Conservation (phyloP, 371 early-diverging fungal genomes). For the Saksenaea oblongispora region DNA sequence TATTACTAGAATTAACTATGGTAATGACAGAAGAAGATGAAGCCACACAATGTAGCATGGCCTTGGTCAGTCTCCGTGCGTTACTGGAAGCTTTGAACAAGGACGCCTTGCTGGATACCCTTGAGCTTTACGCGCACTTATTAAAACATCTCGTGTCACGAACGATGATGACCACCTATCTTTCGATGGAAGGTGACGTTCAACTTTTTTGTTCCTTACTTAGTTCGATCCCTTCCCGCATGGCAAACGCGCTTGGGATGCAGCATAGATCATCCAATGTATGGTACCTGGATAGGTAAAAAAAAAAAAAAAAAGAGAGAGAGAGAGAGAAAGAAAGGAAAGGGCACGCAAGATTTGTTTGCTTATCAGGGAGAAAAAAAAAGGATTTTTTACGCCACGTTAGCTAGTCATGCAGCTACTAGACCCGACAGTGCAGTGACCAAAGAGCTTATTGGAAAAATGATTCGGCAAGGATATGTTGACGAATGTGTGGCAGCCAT, state of each 20-base stretch:
- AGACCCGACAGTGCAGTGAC: background rate
- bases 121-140: background rate
- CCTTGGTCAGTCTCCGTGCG: background rate
- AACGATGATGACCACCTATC: background rate
- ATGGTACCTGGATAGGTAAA: slow-evolving; percentile 22
- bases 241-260: slow-evolving; percentile 31
- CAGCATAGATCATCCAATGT: background rate
- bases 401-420: slow-evolving; percentile 12
- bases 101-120: background rate
- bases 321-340: background rate
- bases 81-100: background rate
- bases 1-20: background rate
- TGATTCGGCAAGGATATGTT: slow-evolving; percentile 34
- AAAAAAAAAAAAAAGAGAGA: background rate
- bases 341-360: too few species aligned
- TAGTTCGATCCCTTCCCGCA: slow-evolving; percentile 32
- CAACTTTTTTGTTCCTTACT: slow-evolving; percentile 23
- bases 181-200: background rate
- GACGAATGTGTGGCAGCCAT: slow-evolving; percentile 22
- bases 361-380: background rate
- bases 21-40: background rate
- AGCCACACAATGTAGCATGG: background rate
- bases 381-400: slow-evolving; percentile 7
- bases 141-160: background rate
- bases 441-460: slow-evolving; percentile 25